Conservation (phyloP, 805 yeast genomes). For the Priceomyces fermenticarens region DNA sequence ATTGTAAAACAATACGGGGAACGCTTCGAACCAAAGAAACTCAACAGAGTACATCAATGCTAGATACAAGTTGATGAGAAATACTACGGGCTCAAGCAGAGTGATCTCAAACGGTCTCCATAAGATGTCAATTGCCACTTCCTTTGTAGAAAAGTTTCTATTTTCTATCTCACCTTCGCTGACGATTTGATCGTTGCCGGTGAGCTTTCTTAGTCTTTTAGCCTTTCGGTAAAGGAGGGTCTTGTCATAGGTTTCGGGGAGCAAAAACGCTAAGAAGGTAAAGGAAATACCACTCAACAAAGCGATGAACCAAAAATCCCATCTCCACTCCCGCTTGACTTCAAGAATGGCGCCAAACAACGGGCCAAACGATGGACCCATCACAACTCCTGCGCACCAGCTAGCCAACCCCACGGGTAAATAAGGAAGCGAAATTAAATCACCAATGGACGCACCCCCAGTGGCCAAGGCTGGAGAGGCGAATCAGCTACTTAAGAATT, state of each 20-base stretch:
- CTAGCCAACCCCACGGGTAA: constrained; percentile 42
- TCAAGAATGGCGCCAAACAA: constrained; percentile 48
- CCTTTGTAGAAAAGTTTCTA: constrained; percentile 3
- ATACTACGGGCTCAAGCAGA: constrained; percentile 53
- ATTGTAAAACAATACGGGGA: constrained; percentile 52
- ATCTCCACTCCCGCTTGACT: constrained; percentile 42
- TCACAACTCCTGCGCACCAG: constrained; percentile 50
- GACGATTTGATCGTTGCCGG: constrained; percentile 41
- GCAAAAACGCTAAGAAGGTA: constrained; percentile 24
- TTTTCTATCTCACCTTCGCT: constrained; percentile 37
- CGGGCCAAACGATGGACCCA: constrained; percentile 55
- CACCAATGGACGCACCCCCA: constrained; percentile 53
- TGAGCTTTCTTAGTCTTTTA: constrained; percentile 34
- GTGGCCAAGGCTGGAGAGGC: constrained; percentile 52
- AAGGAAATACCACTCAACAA: constrained; percentile 21
- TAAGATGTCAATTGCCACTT: constrained; percentile 22
- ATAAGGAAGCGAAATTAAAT: constrained; percentile 36
- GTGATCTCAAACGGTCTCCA: constrained; percentile 53
- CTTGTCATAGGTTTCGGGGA: constrained; percentile 45
- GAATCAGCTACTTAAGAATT: constrained; percentile 50
- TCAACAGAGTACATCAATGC: constrained; percentile 52
- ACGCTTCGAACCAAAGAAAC: constrained; percentile 58
- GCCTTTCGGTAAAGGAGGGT: constrained; percentile 45
- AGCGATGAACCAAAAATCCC: constrained; percentile 48
- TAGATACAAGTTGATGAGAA: constrained; percentile 50